These are phyloP conservation scores for Aspergillus pseudoglaucus DNA, from an alignment of 2,329 filamentous ascomycete species.

Conservation along the genomic window DNA sequence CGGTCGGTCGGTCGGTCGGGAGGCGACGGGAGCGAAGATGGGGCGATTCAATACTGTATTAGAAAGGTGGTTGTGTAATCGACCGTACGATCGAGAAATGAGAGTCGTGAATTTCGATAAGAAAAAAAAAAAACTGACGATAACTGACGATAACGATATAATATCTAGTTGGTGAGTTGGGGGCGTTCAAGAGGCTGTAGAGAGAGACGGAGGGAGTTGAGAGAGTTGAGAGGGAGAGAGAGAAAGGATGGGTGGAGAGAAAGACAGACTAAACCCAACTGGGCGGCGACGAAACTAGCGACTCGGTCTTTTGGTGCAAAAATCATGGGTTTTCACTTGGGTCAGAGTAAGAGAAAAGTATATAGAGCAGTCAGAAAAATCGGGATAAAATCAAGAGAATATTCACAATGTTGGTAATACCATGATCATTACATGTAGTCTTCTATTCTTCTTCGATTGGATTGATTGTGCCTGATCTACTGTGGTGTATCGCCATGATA, in stretches of 20 bases:
- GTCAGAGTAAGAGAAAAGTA: not conserved
- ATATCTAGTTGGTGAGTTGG: not conserved
- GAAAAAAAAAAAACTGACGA: too few species aligned
- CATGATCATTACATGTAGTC: too few species aligned
- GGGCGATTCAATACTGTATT: too few species aligned
- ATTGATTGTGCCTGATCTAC: too few species aligned
- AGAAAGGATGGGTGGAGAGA: slow-evolving; percentile 4
- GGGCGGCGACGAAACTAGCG: slow-evolving; percentile 3
- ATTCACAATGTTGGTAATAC: too few species aligned
- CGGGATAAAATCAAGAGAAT: not conserved
- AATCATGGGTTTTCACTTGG: not conserved
- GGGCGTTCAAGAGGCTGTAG: slow-evolving; percentile 1
- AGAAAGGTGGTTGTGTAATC: too few species aligned
- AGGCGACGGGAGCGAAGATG: slow-evolving; percentile 4
- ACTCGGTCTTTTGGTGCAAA: not conserved
- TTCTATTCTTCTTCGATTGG: too few species aligned
- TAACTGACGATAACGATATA: not conserved
- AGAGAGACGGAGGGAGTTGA: not conserved
- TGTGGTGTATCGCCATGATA: too few species aligned
- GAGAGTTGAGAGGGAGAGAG: slow-evolving; percentile 5
- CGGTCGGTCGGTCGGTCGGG: not conserved
- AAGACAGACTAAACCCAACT: slow-evolving; percentile 2
- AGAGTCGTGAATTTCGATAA: too few species aligned
- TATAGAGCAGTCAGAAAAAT: not conserved
- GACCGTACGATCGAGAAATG: too few species aligned